Evolutionary conservation across 2,329 filamentous ascomycete genomes (phyloP).

Genomic region (Beauveria sp.): DNA sequence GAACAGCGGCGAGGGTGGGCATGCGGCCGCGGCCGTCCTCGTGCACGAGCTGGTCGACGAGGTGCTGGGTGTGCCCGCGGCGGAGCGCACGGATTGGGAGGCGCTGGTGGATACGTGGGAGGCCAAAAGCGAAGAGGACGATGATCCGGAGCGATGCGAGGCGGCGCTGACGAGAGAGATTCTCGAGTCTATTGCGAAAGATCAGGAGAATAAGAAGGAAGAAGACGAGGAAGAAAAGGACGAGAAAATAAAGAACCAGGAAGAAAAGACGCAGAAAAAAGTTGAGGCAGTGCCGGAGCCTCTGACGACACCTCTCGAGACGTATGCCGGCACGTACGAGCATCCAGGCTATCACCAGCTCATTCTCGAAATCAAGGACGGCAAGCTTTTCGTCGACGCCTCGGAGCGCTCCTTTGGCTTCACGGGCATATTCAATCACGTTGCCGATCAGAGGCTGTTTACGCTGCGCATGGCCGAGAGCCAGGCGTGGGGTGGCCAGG

Average conservation of each 20-base stretch:
- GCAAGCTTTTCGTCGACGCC: conserved; percentile 19
- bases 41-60: conserved; percentile 18
- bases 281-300: neutral
- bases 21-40: conserved; percentile 15
- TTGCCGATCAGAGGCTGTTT: conserved; percentile 14
- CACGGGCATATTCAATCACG: conserved; percentile 17
- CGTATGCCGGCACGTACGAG: conserved; percentile 6
- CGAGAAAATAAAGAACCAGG: neutral
- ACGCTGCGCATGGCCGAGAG: conserved; percentile 13
- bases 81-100: conserved; percentile 9
- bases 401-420: conserved; percentile 22
- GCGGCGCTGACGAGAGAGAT: neutral
- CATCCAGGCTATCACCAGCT: conserved; percentile 20
- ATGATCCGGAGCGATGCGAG: neutral
- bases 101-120: neutral
- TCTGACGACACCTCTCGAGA: neutral
- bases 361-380: conserved; percentile 15
- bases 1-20: conserved; percentile 16
- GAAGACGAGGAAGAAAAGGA: neutral
- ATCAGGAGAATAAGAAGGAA: neutral
- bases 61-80: neutral
- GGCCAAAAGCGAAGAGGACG: neutral
- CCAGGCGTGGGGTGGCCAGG: conserved; percentile 14
- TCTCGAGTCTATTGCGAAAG: neutral
- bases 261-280: neutral